phyloP scores from a whole-genome alignment of 495 filamentous ascomycete genomes.

The Daldinia bambusicola region DNA sequence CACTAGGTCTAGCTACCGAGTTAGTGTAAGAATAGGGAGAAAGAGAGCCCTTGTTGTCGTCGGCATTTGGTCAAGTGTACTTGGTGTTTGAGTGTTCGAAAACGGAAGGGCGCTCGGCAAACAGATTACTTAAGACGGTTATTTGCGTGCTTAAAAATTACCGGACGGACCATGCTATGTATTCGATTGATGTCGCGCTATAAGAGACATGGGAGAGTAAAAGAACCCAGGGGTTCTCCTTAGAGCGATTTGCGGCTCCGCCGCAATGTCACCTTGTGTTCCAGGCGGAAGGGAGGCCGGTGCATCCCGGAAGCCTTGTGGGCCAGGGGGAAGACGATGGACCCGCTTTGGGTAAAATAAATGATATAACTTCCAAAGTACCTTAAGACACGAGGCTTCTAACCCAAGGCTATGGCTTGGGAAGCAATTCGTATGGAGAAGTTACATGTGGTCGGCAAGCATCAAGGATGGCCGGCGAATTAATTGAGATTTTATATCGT shows the following conservation, averaged over 20 bases:
- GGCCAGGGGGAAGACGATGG: neutral
- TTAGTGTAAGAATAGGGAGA: neutral
- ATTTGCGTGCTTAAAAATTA: neutral
- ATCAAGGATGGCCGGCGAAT: slow-evolving; percentile 18
- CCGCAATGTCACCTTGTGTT: slow-evolving; percentile 19
- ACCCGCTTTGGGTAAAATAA: slow-evolving; percentile 7
- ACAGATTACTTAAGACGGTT: neutral
- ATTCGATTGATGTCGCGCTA: slow-evolving; percentile 16
- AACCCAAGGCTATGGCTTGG: slow-evolving; percentile 32
- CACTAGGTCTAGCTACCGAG: too few relatives aligned
- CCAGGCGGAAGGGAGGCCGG: slow-evolving; percentile 33
- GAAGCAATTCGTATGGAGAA: slow-evolving; percentile 20
- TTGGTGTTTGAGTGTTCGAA: neutral
- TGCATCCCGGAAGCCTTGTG: slow-evolving; percentile 16
- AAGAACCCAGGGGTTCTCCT: neutral
- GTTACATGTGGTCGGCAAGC: slow-evolving; percentile 25
- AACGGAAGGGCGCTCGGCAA: slow-evolving; percentile 20
- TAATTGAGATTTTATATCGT: neutral
- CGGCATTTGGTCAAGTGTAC: neutral
- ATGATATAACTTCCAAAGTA: neutral
- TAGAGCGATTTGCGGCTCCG: slow-evolving; percentile 26
- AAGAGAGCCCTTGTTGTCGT: neutral
- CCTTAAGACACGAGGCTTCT: slow-evolving; percentile 8
- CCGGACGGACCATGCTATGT: slow-evolving; percentile 7
- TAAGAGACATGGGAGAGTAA: neutral